A percentile compares a stretch with the other conserved stretches of the same genome.
Conservation (phyloP, 2,329 filamentous ascomycete genomes). For the Diaporthe amygdali region DNA sequence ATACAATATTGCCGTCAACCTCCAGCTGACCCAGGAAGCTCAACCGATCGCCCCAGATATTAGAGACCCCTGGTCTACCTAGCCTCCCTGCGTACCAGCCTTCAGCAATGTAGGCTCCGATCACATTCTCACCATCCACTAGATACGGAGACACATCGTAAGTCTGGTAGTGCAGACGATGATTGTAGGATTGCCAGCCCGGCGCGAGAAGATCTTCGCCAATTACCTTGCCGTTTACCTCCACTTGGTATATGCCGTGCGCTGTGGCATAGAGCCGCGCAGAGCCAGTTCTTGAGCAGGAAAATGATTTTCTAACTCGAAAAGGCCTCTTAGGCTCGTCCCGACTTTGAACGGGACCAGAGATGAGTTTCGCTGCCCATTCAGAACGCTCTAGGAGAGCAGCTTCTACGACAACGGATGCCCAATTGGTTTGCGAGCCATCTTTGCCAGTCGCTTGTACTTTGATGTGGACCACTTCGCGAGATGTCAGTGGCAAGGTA, state of each 20-base stretch:
- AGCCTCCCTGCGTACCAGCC: conserved; percentile 56
- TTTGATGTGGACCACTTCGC: not conserved
- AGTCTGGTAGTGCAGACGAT: conserved; percentile 47
- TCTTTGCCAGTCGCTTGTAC: not conserved
- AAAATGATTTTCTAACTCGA: not conserved
- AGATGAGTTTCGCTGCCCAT: conserved; percentile 21
- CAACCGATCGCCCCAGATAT: conserved; percentile 37
- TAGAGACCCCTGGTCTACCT: conserved; percentile 34
- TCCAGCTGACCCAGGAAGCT: conserved; percentile 36
- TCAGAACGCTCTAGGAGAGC: conserved; percentile 10
- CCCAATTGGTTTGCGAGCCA: not conserved
- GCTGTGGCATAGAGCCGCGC: conserved; percentile 35
- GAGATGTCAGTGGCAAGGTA: not conserved
- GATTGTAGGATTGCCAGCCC: conserved; percentile 49
- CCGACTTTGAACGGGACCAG: not conserved
- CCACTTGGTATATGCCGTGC: conserved; percentile 41
- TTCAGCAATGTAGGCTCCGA: conserved; percentile 53
- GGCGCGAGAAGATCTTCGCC: conserved; percentile 42
- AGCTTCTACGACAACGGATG: not conserved
- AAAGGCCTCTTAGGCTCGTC: not conserved
- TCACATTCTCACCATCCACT: conserved; percentile 39
- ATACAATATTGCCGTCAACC: conserved; percentile 24
- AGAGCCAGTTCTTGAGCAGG: not conserved
- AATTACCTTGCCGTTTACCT: conserved; percentile 41
- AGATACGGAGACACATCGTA: conserved; percentile 46